Evolutionary conservation across 1,284 basidiomycete species (phyloP).

Genomic region (Moesziomyces parantarcticus): DNA sequence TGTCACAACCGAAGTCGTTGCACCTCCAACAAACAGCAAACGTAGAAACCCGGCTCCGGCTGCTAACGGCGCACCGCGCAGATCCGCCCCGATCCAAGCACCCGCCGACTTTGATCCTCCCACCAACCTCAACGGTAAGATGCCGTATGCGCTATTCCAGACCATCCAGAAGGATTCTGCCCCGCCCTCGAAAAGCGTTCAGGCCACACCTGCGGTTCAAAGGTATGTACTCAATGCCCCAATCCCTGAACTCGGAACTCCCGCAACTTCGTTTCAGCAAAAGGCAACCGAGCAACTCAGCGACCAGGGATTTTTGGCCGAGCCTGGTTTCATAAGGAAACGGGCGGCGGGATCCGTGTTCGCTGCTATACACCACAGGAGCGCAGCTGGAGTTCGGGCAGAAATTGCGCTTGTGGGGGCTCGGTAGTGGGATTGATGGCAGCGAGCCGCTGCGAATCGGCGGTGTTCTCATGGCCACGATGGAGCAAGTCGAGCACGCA

Average conservation of each 20-base stretch:
- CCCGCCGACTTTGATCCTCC: conserved; percentile 33
- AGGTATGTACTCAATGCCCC: conserved; percentile 20
- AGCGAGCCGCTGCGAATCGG: not conserved
- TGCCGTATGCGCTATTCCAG: conserved; percentile 45
- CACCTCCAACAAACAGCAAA: conserved; percentile 15
- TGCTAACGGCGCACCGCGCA: conserved; percentile 18
- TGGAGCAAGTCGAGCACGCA: not conserved
- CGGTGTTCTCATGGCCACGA: no score
- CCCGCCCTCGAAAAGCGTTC: not conserved
- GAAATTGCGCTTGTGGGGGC: not conserved
- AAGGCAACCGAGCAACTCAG: no score
- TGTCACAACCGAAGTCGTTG: conserved; percentile 12
- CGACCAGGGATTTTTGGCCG: no score
- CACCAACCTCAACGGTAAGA: conserved; percentile 41
- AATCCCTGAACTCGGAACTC: no score
- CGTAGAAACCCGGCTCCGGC: conserved; percentile 6
- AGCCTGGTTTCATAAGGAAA: no score
- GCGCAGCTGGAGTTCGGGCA: not conserved
- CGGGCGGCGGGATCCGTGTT: no score
- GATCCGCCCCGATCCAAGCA: conserved; percentile 7
- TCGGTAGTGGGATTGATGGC: not conserved
- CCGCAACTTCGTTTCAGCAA: no score
- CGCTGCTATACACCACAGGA: not conserved
- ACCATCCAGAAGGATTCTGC: conserved; percentile 20
- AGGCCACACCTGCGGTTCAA: not conserved